Evolutionary conservation across 78 protist species (phyloP), one percentile per base, ranked within the genome.

Genomic region (Dictyostelium brefeldianum): DNA sequence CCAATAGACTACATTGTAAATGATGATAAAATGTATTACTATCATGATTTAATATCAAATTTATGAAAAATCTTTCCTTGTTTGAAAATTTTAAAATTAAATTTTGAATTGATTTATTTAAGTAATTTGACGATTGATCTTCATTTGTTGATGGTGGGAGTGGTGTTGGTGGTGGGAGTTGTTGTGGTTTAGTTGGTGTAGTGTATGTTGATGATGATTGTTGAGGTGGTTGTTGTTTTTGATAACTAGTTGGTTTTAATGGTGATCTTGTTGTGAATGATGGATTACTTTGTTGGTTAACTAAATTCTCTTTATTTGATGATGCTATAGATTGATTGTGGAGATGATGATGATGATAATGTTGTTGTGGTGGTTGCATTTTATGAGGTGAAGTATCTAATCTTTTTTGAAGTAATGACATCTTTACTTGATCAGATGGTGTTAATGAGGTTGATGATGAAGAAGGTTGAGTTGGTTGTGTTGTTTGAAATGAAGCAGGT

Each of bases 331-430:
- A 0, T 1, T 65, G 47, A 65, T 18, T 59, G 3, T 62, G 36
- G 1, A 7, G 22, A 29, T 67, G 48, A 5, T 67, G 14, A 14
- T 27, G 6, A 4, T 65, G 22, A 14, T n/a, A 1, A 36, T 11
- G 46, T 36, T 15, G 48, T 53, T n/a, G 62, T n/a, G 25, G 62
- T 74, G 8, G 79, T 15, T 46, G 79, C 5, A 11, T 0, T 25
- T 43, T 20, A 51, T 51, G 65, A 22, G 53, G 51, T 80, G 83
- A n/a, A 3, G n/a, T 27, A 10, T 87, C 93, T 54, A 87, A 57
- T 71, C 93, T 77, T 48, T 77, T 87, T 50, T 87, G 93, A 31
- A 87, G 73, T 53, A 87, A 73, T 29, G 15, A 11, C 78, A 87
- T 59, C 14, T 87, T 74, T 36, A 36, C 43, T 36, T 36, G 43